Conservation (phyloP, 352 stramenopile genomes). For the Phytophthora agathidicida region DNA sequence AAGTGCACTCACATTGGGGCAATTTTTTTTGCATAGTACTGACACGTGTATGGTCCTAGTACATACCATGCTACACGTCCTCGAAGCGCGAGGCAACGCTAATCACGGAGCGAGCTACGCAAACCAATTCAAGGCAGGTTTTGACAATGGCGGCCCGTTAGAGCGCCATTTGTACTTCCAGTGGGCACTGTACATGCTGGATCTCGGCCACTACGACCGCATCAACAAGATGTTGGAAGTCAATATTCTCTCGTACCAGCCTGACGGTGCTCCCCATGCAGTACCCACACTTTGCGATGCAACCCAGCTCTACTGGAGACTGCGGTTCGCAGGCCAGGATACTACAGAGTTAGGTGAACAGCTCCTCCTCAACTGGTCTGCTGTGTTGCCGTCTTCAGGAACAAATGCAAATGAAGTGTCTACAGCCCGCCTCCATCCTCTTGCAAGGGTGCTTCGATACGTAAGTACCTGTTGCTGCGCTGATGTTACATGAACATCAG, state of each 20-base stretch:
- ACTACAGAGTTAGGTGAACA: slow-evolving; percentile 58
- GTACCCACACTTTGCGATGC: slow-evolving; percentile 67
- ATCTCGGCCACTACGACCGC: slow-evolving; percentile 82
- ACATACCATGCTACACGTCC: slow-evolving; percentile 78
- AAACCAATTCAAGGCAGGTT: slow-evolving; percentile 80
- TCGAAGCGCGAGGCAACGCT: slow-evolving; percentile 80
- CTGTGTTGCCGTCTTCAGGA: slow-evolving; percentile 27
- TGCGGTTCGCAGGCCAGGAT: slow-evolving; percentile 79
- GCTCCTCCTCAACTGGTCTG: slow-evolving; percentile 60
- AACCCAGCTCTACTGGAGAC: slow-evolving; percentile 86
- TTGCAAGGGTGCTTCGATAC: slow-evolving; percentile 62
- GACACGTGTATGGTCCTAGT: slow-evolving; percentile 39
- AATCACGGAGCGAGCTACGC: slow-evolving; percentile 87
- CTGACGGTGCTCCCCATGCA: slow-evolving; percentile 47
- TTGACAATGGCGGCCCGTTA: slow-evolving; percentile 77
- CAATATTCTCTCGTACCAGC: slow-evolving; percentile 63
- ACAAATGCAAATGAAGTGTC: slow-evolving; percentile 16
- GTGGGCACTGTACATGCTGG: slow-evolving; percentile 82
- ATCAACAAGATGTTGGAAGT: slow-evolving; percentile 83
- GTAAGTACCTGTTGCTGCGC: slow-evolving; percentile 45
- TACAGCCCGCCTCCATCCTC: slow-evolving; percentile 46
- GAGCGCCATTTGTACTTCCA: slow-evolving; percentile 84
- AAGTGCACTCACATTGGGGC: slow-evolving; percentile 37
- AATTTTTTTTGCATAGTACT: background rate
- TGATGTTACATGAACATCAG: background rate